phyloP scores from a whole-genome alignment of 2,329 filamentous ascomycete genomes.

The Didymella keratinophila region DNA sequence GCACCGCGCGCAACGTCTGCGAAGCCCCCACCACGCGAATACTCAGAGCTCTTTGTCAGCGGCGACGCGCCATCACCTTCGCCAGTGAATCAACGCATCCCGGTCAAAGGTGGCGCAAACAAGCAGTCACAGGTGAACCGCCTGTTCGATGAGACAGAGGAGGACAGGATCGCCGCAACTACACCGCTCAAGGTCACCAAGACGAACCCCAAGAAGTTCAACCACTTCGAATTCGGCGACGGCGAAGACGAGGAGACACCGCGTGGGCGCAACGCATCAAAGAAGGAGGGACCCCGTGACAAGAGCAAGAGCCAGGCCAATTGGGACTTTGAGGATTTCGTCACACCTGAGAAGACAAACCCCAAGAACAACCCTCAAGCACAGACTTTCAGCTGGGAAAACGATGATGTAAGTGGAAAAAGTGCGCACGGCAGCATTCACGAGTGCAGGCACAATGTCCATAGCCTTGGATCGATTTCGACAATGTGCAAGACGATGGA shows the following conservation, averaged over 20 bases:
- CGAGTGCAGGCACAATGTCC: background rate
- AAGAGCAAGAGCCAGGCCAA: constrained; percentile 70
- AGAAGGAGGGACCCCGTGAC: constrained; percentile 28
- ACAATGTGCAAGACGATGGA: background rate
- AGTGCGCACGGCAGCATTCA: background rate
- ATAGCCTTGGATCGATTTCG: background rate
- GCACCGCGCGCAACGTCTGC: constrained; percentile 69
- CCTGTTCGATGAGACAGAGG: constrained; percentile 65
- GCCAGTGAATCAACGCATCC: constrained; percentile 54
- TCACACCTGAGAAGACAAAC: constrained; percentile 78
- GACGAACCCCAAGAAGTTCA: constrained; percentile 79
- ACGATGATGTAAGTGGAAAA: constrained; percentile 65
- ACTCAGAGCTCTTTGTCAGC: constrained; percentile 72
- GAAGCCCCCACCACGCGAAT: constrained; percentile 73
- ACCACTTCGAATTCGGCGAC: constrained; percentile 84
- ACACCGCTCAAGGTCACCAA: constrained; percentile 58
- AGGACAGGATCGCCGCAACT: constrained; percentile 32
- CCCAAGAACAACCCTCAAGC: constrained; percentile 72
- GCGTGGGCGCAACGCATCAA: constrained; percentile 42
- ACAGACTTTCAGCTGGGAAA: constrained; percentile 77
- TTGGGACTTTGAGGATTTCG: constrained; percentile 90
- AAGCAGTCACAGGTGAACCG: constrained; percentile 63
- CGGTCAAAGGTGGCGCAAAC: constrained; percentile 56
- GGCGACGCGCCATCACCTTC: constrained; percentile 54
- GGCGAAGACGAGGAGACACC: constrained; percentile 56